Conservation (phyloP, 2,329 filamentous ascomycete genomes). For the Colletotrichum sublineola region DNA sequence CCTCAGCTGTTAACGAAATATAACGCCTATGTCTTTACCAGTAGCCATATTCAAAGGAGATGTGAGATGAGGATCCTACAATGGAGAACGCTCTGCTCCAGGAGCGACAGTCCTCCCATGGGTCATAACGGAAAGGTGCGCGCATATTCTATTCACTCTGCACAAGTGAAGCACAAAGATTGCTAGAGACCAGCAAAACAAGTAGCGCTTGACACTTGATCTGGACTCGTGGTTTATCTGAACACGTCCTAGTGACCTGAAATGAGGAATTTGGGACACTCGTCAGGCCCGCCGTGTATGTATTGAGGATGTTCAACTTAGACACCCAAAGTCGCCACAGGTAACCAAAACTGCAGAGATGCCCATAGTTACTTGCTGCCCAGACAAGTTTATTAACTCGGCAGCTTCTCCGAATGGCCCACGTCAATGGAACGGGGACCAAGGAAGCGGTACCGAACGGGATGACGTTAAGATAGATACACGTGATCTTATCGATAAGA, state of each 20-base stretch:
- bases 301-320: neutral
- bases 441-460: neutral
- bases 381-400: neutral
- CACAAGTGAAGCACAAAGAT: neutral
- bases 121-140: neutral
- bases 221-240: neutral
- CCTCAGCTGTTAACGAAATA: neutral
- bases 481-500: constrained; percentile 43
- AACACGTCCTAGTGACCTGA: neutral
- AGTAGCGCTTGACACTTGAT: neutral
- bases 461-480: neutral
- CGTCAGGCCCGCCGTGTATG: neutral
- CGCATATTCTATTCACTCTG: neutral
- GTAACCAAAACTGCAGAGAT: neutral
- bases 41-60: neutral
- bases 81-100: neutral
- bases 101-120: too few species aligned
- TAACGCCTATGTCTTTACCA: neutral
- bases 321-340: neutral
- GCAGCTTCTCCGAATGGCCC: constrained; percentile 9
- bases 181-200: neutral
- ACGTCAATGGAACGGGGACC: neutral
- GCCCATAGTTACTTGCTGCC: neutral
- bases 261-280: neutral
- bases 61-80: too few species aligned